Evolutionary conservation across 345 rosid genomes (phyloP).

Genomic region (Gynandropsis gynandra): DNA sequence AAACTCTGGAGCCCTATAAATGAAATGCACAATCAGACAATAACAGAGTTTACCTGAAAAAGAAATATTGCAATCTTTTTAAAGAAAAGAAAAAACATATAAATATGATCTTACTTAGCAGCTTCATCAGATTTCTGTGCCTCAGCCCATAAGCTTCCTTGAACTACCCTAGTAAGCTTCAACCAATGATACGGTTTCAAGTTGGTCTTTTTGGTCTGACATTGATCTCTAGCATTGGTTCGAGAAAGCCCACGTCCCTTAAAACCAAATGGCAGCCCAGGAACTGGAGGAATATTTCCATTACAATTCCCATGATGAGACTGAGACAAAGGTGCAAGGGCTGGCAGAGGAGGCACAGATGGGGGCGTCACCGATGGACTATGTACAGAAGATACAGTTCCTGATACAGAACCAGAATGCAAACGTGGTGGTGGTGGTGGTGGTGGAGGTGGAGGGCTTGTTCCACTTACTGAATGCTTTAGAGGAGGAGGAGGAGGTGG

Average conservation of each 20-base stretch:
- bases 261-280: slow-evolving; percentile 53
- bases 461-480: slow-evolving; percentile 16
- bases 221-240: slow-evolving; percentile 34
- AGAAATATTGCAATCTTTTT: slow-evolving; percentile 13
- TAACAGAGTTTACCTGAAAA: slow-evolving; percentile 7
- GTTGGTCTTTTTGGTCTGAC: slow-evolving; percentile 54
- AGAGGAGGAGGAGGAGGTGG: slow-evolving; percentile 21
- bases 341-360: slow-evolving; percentile 61
- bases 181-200: slow-evolving; percentile 87
- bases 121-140: slow-evolving; percentile 68
- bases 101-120: slow-evolving; percentile 40
- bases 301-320: slow-evolving; percentile 32
- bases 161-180: slow-evolving; percentile 77
- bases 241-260: slow-evolving; percentile 49
- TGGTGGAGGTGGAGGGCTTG: slow-evolving; percentile 45
- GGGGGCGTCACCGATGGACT: slow-evolving; percentile 26
- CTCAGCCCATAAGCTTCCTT: slow-evolving; percentile 89
- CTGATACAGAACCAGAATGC: slow-evolving; percentile 22
- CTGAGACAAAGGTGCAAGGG: slow-evolving; percentile 31
- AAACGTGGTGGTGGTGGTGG: slow-evolving; percentile 41
- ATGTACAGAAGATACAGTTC: slow-evolving; percentile 18
- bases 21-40: slow-evolving; percentile 20
- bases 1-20: slow-evolving; percentile 67
- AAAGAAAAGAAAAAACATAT: slow-evolving; percentile 5
- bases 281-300: slow-evolving; percentile 56